phyloP scores from a whole-genome alignment of 2,329 filamentous ascomycete genomes.

The Botrytis paeoniae region DNA sequence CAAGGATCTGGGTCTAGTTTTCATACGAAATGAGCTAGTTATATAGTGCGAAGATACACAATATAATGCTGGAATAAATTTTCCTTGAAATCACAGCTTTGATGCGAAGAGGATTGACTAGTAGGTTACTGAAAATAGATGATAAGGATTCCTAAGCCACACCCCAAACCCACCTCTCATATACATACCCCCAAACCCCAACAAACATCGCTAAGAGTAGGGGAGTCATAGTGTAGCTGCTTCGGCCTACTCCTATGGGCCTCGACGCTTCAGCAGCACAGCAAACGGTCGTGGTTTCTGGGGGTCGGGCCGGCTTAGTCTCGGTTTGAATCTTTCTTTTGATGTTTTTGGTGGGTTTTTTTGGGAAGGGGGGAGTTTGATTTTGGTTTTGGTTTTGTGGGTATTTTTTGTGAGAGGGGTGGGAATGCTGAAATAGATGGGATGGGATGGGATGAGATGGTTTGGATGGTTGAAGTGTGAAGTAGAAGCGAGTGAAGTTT shows the following conservation, averaged over 20 bases:
- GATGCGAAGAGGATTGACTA: too few species aligned
- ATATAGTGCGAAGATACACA: too few species aligned
- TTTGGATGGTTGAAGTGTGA: too few species aligned
- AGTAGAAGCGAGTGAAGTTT: neutral
- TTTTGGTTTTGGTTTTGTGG: neutral
- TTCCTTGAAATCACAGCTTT: too few species aligned
- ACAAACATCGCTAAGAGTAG: neutral
- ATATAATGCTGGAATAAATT: too few species aligned
- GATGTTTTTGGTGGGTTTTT: neutral
- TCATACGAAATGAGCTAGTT: too few species aligned
- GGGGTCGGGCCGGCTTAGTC: neutral
- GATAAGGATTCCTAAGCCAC: too few species aligned
- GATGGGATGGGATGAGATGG: neutral
- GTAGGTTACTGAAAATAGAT: too few species aligned
- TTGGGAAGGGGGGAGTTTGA: neutral
- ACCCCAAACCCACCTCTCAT: neutral
- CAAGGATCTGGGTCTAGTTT: too few species aligned
- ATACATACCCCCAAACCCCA: neutral
- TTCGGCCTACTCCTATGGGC: neutral
- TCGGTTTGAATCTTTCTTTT: neutral
- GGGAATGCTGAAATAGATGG: too few species aligned
- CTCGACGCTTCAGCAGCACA: neutral
- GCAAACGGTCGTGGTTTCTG: neutral
- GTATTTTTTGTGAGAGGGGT: too few species aligned
- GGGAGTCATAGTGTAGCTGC: neutral